Evolutionary conservation across 148 eudicot genomes (phyloP).

Genomic region (Pharnaceum exiguum): DNA sequence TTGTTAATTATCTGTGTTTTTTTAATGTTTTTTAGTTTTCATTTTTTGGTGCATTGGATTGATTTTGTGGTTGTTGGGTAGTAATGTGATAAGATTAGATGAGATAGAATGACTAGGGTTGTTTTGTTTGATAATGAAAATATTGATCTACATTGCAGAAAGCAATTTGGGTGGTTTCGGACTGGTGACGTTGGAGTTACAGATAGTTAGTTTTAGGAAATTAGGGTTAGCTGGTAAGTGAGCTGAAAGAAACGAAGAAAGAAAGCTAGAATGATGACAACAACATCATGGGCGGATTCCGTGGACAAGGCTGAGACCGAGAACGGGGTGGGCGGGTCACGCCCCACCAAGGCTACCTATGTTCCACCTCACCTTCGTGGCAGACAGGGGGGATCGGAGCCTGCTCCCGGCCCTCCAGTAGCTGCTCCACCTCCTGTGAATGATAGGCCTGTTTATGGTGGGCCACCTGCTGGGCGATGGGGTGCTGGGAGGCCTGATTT

Average conservation of each 20-base stretch:
- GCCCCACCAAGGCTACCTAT: constrained; percentile 54
- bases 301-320: constrained; percentile 59
- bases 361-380: constrained; percentile 88
- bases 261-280: constrained; percentile 39
- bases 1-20: too few relatives aligned
- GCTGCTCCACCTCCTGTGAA: constrained; percentile 21
- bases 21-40: too few relatives aligned
- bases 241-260: too few relatives aligned
- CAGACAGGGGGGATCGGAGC: constrained; percentile 19
- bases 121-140: too few relatives aligned
- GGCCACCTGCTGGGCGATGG: constrained; percentile 44
- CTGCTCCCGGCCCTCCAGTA: constrained; percentile 12
- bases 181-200: background rate
- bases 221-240: too few relatives aligned
- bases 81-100: background rate
- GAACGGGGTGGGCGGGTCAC: constrained; percentile 25
- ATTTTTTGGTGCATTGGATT: too few relatives aligned
- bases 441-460: constrained; percentile 39
- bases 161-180: background rate
- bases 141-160: constrained; percentile 10
- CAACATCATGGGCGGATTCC: constrained; percentile 72
- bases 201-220: too few relatives aligned
- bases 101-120: constrained; percentile 14
- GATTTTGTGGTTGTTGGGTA: too few relatives aligned
- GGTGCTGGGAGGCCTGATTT: constrained; percentile 36